Percentiles rank a stretch among this genome's conserved stretches.
phyloP scores from a whole-genome alignment of 345 rosid genomes.

The Populus ilicifolia region DNA sequence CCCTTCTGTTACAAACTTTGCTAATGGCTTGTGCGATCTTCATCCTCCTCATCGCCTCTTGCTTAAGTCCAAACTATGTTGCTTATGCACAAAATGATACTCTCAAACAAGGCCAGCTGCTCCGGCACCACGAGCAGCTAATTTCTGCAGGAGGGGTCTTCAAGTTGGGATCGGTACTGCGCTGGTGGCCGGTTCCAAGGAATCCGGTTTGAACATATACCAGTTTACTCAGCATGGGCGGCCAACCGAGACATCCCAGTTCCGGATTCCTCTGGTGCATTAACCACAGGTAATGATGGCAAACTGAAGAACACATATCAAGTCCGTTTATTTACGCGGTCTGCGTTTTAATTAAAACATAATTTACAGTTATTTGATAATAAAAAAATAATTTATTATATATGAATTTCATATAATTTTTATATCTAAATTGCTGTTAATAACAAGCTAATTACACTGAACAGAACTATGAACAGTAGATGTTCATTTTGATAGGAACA shows the following conservation, averaged over 20 bases:
- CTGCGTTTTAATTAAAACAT: too few relatives aligned
- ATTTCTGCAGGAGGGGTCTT: constrained; percentile 37
- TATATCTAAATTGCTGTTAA: too few relatives aligned
- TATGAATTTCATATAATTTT: too few relatives aligned
- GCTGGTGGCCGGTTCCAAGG: constrained; percentile 49
- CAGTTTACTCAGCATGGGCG: constrained; percentile 48
- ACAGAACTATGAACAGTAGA: too few relatives aligned
- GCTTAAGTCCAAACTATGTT: neutral
- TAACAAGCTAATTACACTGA: too few relatives aligned
- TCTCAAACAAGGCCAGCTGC: constrained; percentile 45
- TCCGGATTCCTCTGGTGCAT: constrained; percentile 49
- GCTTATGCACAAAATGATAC: constrained; percentile 23
- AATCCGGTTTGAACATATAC: constrained; percentile 40
- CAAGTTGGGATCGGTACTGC: constrained; percentile 43
- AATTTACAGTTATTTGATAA: too few relatives aligned
- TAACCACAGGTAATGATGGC: constrained; percentile 40
- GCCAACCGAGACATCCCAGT: constrained; percentile 46
- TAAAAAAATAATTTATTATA: too few relatives aligned
- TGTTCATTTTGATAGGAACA: too few relatives aligned
- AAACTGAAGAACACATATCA: constrained; percentile 40
- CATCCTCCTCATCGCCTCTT: neutral
- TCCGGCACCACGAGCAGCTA: constrained; percentile 60
- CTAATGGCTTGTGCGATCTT: neutral
- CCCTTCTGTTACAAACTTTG: neutral
- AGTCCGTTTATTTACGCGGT: too few relatives aligned